phyloP scores from a whole-genome alignment of 2,329 filamentous ascomycete genomes.

The Pseudogymnoascus sp. region DNA sequence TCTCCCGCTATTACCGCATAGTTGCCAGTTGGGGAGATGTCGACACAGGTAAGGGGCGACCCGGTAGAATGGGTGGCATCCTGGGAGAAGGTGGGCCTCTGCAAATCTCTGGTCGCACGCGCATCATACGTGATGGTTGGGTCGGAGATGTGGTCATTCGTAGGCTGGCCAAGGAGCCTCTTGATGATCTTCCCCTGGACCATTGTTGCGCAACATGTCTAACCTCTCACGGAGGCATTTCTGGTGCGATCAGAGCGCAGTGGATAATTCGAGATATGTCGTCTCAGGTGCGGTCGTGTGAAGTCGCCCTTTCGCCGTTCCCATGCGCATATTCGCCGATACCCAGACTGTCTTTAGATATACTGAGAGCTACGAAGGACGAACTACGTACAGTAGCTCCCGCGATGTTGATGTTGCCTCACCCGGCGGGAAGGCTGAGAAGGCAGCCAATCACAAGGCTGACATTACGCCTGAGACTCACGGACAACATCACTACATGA shows the following conservation, averaged over 20 bases:
- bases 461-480: constrained; percentile 4
- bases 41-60: constrained; percentile 49
- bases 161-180: constrained; percentile 12
- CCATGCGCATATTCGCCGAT: neutral
- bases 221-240: constrained; percentile 5
- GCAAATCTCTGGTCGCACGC: neutral
- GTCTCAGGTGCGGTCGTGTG: neutral
- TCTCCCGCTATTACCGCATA: constrained; percentile 51
- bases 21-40: constrained; percentile 49
- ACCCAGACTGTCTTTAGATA: neutral
- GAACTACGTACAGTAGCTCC: neutral
- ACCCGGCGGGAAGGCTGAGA: neutral
- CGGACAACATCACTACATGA: neutral
- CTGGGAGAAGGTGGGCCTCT: constrained; percentile 43
- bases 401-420: constrained; percentile 1
- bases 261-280: neutral
- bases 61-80: constrained; percentile 46
- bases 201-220: constrained; percentile 11
- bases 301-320: neutral
- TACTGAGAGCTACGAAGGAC: neutral
- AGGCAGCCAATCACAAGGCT: neutral
- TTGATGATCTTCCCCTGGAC: constrained; percentile 13
- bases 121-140: constrained; percentile 3
- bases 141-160: constrained; percentile 10
- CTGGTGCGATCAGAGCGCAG: neutral